Conservation (phyloP, 2,329 filamentous ascomycete species). For the Fusarium chuoi region DNA sequence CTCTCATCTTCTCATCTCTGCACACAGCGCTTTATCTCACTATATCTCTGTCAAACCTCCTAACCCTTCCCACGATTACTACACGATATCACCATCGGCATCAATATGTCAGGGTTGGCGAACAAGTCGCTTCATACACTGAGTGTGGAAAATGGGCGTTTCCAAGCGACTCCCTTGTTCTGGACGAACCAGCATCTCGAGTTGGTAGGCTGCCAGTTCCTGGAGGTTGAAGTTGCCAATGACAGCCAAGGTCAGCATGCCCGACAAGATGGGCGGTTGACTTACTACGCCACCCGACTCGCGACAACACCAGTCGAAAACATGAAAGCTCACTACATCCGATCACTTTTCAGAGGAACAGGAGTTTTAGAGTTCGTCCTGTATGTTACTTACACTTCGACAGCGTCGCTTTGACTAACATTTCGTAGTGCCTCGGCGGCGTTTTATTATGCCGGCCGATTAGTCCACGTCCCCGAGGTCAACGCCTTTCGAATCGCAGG, state of each 20-base stretch:
- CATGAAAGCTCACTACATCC: not conserved
- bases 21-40: not conserved
- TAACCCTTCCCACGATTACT: not conserved
- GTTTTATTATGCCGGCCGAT: not conserved
- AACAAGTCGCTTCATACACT: not conserved
- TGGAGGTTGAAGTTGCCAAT: not conserved
- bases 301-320: not conserved
- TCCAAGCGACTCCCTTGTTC: not conserved
- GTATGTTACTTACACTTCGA: not conserved
- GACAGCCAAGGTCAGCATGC: not conserved
- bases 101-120: accelerated
- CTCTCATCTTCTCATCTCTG: not conserved
- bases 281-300: not conserved
- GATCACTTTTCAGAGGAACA: not conserved
- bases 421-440: not conserved
- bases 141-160: accelerated
- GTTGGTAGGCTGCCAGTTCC: not conserved
- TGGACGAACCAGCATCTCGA: not conserved
- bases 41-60: too few relatives aligned
- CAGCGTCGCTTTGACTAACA: not conserved
- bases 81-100: not conserved
- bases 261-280: not conserved
- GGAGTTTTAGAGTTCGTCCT: not conserved
- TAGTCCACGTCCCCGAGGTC: not conserved
- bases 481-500: not conserved